phyloP scores from a whole-genome alignment of 768 basidiomycete genomes.

The Kwoniella mangroviensis region DNA sequence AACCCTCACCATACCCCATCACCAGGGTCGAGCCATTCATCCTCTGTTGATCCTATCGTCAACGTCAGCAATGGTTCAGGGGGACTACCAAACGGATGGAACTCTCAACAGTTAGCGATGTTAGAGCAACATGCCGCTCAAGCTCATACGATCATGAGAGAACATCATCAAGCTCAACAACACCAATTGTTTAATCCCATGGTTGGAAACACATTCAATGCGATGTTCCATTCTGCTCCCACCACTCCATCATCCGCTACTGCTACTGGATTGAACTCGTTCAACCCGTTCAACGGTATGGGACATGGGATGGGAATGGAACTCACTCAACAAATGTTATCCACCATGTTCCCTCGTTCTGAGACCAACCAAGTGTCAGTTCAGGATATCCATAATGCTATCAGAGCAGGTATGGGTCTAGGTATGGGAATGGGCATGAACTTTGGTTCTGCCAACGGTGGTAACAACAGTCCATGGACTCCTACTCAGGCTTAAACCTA shows the following conservation, averaged over 20 bases:
- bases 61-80: background rate
- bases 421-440: slow-evolving; percentile 34
- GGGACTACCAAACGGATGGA: slow-evolving; percentile 15
- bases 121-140: slow-evolving; percentile 36
- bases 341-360: slow-evolving; percentile 39
- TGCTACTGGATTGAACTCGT: slow-evolving; percentile 16
- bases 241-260: slow-evolving; percentile 7
- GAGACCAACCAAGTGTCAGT: slow-evolving; percentile 20
- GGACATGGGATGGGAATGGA: background rate
- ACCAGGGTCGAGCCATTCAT: slow-evolving; percentile 29
- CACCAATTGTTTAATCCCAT: slow-evolving; percentile 21
- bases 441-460: background rate
- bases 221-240: slow-evolving; percentile 13
- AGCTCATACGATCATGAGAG: slow-evolving; percentile 7
- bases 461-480: background rate
- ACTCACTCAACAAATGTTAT: slow-evolving; percentile 35
- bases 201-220: slow-evolving; percentile 23
- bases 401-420: slow-evolving; percentile 45
- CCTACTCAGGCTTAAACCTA: slow-evolving; percentile 1
- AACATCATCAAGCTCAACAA: slow-evolving; percentile 30
- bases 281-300: background rate
- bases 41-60: background rate
- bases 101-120: slow-evolving; percentile 28
- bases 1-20: slow-evolving; percentile 39
- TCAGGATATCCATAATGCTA: slow-evolving; percentile 36